phyloP scores from a whole-genome alignment of 768 basidiomycete genomes.

The Lyophyllum atratum region DNA sequence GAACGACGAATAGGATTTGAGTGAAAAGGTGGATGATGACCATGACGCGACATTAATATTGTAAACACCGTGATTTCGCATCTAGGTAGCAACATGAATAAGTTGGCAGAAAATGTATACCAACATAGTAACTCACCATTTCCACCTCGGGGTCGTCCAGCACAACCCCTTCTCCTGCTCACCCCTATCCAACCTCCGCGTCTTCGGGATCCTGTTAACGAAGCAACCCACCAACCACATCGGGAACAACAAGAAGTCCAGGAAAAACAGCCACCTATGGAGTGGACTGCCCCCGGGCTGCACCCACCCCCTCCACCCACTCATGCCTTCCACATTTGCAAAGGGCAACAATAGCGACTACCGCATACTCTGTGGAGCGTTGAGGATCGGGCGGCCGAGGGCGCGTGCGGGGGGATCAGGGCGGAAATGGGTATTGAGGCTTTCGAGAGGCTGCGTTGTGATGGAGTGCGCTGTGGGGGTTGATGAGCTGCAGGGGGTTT shows the following conservation, averaged over 20 bases:
- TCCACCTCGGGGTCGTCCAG: conserved; percentile 25
- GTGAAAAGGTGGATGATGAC: conserved; percentile 65
- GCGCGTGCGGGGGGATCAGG: conserved; percentile 75
- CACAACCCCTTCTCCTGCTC: conserved; percentile 64
- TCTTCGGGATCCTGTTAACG: conserved; percentile 57
- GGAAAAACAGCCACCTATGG: conserved; percentile 79
- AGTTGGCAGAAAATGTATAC: background rate
- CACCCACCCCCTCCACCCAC: conserved; percentile 38
- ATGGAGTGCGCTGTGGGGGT: conserved; percentile 32
- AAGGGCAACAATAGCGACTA: conserved; percentile 59
- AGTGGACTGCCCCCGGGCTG: conserved; percentile 58
- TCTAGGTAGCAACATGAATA: conserved; percentile 40
- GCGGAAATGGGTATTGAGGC: conserved; percentile 81
- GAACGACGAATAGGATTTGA: conserved; percentile 78
- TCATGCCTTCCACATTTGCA: conserved; percentile 30
- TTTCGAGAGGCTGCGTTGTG: conserved; percentile 62
- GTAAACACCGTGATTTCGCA: conserved; percentile 70
- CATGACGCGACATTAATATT: conserved; percentile 82
- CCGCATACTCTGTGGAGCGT: conserved; percentile 66
- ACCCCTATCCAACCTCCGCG: conserved; percentile 59
- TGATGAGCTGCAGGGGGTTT: conserved; percentile 22
- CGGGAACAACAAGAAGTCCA: conserved; percentile 68
- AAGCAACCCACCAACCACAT: conserved; percentile 68
- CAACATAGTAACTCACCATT: conserved; percentile 47
- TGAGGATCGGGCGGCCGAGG: conserved; percentile 60